Conservation (phyloP, 768 basidiomycete species). For the Cyclocybe cylindracea region DNA sequence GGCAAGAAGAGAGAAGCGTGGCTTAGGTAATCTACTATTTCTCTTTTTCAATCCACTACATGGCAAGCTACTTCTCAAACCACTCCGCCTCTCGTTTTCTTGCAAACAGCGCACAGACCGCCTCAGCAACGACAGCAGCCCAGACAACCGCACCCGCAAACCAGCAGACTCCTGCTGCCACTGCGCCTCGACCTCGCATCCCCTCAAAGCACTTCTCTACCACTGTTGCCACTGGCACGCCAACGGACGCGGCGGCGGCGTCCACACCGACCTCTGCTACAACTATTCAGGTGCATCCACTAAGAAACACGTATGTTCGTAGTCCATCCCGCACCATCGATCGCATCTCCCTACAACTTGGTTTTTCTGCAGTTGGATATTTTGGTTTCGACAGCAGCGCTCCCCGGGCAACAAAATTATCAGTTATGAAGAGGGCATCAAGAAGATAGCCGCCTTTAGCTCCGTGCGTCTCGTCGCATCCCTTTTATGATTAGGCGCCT, state of each 20-base stretch:
- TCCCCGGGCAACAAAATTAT: constrained; percentile 86
- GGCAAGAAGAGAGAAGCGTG: constrained; percentile 20
- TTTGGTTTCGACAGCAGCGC: constrained; percentile 91
- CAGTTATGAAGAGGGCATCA: constrained; percentile 94
- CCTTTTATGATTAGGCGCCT: constrained; percentile 6
- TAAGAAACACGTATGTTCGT: constrained; percentile 89
- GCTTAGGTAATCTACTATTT: constrained; percentile 30
- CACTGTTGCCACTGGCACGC: constrained; percentile 31
- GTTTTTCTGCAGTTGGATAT: constrained; percentile 68
- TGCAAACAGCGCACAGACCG: constrained; percentile 43
- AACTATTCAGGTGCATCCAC: constrained; percentile 58
- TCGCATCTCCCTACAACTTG: constrained; percentile 21
- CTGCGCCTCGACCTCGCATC: constrained; percentile 43
- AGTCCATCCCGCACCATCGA: constrained; percentile 29
- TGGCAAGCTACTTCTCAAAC: constrained; percentile 84
- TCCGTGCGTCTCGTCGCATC: constrained; percentile 53
- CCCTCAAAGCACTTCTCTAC: constrained; percentile 76
- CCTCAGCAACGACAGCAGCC: constrained; percentile 22
- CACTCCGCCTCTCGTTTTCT: constrained; percentile 75
- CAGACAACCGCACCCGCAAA: constrained; percentile 21
- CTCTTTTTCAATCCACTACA: constrained; percentile 29
- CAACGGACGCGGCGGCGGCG: constrained; percentile 40
- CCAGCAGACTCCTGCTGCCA: constrained; percentile 18
- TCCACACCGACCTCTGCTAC: constrained; percentile 35
- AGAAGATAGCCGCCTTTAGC: constrained; percentile 86